Percentiles rank a stretch among this genome's conserved stretches.
Evolutionary conservation across 2,329 filamentous ascomycete genomes (phyloP).

Genomic region (Pestalotiopsis sp.): DNA sequence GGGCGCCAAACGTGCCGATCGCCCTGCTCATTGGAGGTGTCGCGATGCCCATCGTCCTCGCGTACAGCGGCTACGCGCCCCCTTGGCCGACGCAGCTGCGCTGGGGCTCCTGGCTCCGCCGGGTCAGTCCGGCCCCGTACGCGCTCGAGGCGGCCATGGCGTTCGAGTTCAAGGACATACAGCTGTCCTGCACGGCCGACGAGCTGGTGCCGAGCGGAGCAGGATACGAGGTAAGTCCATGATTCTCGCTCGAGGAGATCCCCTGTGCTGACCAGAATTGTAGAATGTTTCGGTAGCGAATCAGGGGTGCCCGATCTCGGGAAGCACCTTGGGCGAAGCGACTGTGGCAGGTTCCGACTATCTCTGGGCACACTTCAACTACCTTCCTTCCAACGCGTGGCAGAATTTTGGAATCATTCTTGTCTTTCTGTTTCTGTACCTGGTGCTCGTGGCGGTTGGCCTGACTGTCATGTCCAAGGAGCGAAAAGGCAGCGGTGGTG

Average conservation of each 20-base stretch:
- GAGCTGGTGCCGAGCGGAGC: conserved; percentile 73
- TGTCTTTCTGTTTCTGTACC: conserved; percentile 75
- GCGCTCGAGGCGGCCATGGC: conserved; percentile 65
- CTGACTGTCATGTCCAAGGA: conserved; percentile 36
- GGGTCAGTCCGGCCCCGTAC: neutral
- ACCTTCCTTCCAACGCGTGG: conserved; percentile 71
- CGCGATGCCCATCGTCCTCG: neutral
- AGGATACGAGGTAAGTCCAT: conserved; percentile 68
- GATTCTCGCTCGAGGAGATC: conserved; percentile 17
- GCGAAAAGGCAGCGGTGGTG: neutral
- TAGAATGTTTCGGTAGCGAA: conserved; percentile 33
- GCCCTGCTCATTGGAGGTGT: neutral
- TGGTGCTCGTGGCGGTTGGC: conserved; percentile 77
- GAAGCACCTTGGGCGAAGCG: conserved; percentile 67
- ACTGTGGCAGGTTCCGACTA: conserved; percentile 71
- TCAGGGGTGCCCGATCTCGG: conserved; percentile 80
- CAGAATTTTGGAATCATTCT: conserved; percentile 83
- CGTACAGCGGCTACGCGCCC: neutral
- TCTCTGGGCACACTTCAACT: conserved; percentile 69
- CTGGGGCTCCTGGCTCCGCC: conserved; percentile 74
- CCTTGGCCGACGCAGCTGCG: conserved; percentile 47
- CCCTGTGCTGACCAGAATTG: neutral
- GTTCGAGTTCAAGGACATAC: conserved; percentile 77
- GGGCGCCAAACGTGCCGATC: neutral
- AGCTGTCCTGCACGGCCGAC: conserved; percentile 68